Conservation (phyloP, 2,329 filamentous ascomycete genomes). For the Lithohypha guttulata region DNA sequence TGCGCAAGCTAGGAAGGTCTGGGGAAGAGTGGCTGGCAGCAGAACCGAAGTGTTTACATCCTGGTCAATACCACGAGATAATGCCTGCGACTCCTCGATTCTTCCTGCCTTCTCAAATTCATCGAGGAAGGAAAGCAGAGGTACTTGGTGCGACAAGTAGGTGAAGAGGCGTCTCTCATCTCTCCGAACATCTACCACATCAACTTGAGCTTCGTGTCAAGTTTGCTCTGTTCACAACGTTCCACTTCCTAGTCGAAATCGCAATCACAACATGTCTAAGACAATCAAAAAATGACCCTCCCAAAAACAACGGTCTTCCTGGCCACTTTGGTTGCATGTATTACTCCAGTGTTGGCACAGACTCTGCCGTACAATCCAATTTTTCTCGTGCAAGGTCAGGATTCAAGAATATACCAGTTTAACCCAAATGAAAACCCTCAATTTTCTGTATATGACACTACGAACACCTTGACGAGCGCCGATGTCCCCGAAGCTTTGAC, state of each 20-base stretch:
- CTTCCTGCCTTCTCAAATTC: too few relatives aligned
- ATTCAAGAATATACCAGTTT: constrained; percentile 11
- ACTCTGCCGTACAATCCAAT: constrained; percentile 8
- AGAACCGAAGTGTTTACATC: too few relatives aligned
- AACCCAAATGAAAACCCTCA: constrained; percentile 4
- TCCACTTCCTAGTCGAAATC: constrained; percentile 14
- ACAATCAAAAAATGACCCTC: constrained; percentile 11
- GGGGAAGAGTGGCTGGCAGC: too few relatives aligned
- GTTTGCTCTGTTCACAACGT: too few relatives aligned
- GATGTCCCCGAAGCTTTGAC: constrained; percentile 38
- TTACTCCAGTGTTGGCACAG: constrained; percentile 6
- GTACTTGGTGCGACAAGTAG: too few relatives aligned
- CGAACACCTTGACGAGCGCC: constrained; percentile 22
- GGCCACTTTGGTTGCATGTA: constrained; percentile 8
- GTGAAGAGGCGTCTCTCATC: too few relatives aligned
- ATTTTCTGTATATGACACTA: constrained; percentile 19
- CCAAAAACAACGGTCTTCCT: constrained; percentile 8
- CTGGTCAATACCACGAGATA: too few relatives aligned
- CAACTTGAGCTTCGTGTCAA: too few relatives aligned
- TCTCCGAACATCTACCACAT: too few relatives aligned
- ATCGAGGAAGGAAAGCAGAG: too few relatives aligned
- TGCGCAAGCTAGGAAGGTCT: too few relatives aligned
- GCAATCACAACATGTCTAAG: constrained; percentile 15
- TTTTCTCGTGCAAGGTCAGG: constrained; percentile 1
- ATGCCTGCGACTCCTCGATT: too few relatives aligned